phyloP scores from a whole-genome alignment of 2,329 filamentous ascomycete genomes.

The Colletotrichum tamarilloi region DNA sequence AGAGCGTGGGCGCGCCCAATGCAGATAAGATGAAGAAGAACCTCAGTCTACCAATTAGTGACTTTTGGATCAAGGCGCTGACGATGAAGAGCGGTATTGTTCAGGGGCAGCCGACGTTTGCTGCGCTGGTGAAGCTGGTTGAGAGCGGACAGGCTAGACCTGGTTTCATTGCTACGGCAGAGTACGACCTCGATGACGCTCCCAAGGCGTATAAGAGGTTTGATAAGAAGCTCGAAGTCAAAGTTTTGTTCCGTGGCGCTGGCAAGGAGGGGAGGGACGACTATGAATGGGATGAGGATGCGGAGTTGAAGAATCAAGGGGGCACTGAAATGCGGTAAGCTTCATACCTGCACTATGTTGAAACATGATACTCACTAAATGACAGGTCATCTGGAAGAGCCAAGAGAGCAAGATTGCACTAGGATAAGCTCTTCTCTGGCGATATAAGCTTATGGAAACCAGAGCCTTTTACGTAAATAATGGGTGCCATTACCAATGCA shows the following conservation, averaged over 20 bases:
- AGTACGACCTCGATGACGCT: constrained; percentile 44
- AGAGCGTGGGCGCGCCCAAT: constrained; percentile 34
- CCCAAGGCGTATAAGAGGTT: constrained; percentile 42
- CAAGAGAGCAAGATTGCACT: too few species aligned
- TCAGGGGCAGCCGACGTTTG: constrained; percentile 29
- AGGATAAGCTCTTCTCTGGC: too few species aligned
- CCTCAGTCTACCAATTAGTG: constrained; percentile 36
- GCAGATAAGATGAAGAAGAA: constrained; percentile 21
- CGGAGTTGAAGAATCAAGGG: not conserved
- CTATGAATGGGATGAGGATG: not conserved
- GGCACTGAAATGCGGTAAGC: too few species aligned
- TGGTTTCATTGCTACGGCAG: constrained; percentile 42
- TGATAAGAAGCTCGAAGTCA: constrained; percentile 38
- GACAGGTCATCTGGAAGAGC: too few species aligned
- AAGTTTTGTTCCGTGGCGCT: constrained; percentile 34
- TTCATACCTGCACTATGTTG: too few species aligned
- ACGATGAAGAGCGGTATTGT: constrained; percentile 29
- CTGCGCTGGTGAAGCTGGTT: constrained; percentile 41
- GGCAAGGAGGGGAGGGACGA: constrained; percentile 7
- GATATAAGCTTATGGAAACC: too few species aligned
- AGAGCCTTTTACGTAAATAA: too few species aligned
- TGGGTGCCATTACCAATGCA: too few species aligned
- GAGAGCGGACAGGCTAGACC: constrained; percentile 40
- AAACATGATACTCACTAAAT: too few species aligned
- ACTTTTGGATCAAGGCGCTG: constrained; percentile 36